Evolutionary conservation across 345 rosid genomes (phyloP).

Genomic region (Acer negundo): DNA sequence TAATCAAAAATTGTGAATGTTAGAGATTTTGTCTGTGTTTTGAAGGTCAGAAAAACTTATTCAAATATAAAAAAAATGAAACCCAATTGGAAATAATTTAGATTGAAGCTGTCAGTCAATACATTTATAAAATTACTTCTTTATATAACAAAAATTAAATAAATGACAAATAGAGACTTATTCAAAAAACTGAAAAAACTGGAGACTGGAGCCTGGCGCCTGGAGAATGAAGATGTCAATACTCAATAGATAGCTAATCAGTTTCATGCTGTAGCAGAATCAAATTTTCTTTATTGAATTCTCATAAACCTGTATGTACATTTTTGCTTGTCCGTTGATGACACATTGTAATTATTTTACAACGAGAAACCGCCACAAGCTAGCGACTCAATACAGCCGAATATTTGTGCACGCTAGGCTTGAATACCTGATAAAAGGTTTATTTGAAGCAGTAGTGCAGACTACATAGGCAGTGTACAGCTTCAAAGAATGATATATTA

Average conservation of each 20-base stretch:
- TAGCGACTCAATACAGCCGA: background rate
- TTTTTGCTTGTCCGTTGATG: background rate
- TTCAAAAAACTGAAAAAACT: background rate
- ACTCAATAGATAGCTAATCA: background rate
- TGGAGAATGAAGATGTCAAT: background rate
- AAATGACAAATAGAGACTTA: background rate
- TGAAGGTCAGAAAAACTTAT: background rate
- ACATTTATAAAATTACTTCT: no score
- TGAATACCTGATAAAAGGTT: background rate
- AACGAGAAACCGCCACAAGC: background rate
- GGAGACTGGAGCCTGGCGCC: background rate
- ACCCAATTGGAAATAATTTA: background rate
- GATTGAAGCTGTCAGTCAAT: background rate
- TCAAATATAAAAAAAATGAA: background rate
- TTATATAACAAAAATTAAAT: no score
- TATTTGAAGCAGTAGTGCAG: constrained; percentile 15
- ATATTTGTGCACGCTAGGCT: background rate
- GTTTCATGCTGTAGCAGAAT: background rate
- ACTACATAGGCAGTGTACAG: constrained; percentile 19
- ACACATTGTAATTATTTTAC: background rate
- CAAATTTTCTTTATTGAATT: constrained; percentile 11
- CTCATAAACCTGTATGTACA: constrained; percentile 2
- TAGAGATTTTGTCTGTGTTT: background rate
- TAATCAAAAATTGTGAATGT: background rate
- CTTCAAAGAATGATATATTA: constrained; percentile 38